Evolutionary conservation across 345 rosid genomes (phyloP), one percentile per base, ranked within the genome.

Genomic region (Turritis glabra): DNA sequence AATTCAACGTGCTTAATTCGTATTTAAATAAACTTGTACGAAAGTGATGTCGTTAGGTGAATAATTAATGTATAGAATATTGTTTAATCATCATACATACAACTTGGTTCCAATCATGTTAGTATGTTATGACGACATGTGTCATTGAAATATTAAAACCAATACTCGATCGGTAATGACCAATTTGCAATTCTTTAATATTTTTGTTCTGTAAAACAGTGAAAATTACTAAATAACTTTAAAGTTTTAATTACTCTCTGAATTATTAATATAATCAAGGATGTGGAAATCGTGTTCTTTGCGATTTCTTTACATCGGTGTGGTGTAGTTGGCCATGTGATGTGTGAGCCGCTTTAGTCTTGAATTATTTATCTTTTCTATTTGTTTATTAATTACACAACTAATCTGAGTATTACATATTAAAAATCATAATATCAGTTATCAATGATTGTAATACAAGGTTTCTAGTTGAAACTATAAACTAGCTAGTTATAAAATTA

Each of bases 281-380:
- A 35, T 25, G 57, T 57, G 66, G 57, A 32, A 46, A 33, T 59
- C 38, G 67, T 47, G 22, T 71, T 47, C 3, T 71, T 14, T 0
- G 37, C n/a, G 33, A 22, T 26, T 33, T 58, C 5, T 57, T 12
- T 27, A 48, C 43, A 18, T 64, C 14, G 26, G 37, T 59, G 17
- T 70, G 17, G 44, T 59, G 17, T 70, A 13, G 44, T 25, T 59
- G 67, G 38, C 32, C 74, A 57, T 69, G 65, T 55, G 72, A 67
- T 23, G 50, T 67, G 21, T 69, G 15, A 62, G 30, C 18, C 38
- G 30, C 41, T 38, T 6, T 0, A 33, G 41, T 37, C 37, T 50
- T 61, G 40, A 38, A 22, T 50, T 19, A 23, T 37, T 44, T 69
- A 65, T 22, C 43, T 4, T 48, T 60, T 21, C 10, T 23, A 18